Percentiles rank a stretch among this genome's conserved stretches.
These are phyloP conservation scores for Coemansia sp. DNA, from an alignment of 371 early-diverging fungal genomes.

Conservation along the genomic window DNA sequence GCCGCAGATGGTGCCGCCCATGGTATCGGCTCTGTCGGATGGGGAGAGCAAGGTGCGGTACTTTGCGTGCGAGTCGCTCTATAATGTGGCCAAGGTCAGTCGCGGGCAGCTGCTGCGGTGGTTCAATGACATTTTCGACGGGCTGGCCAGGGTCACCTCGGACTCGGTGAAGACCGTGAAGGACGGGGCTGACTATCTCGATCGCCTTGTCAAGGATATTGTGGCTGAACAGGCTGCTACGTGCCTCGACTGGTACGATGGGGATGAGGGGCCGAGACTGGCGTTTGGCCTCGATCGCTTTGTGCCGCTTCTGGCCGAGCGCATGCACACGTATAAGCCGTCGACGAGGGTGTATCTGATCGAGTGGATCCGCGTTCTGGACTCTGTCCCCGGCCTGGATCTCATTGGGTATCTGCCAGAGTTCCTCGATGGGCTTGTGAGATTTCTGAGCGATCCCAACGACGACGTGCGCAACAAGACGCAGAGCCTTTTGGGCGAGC, in stretches of 20 bases:
- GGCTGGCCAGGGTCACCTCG: slow-evolving; percentile 79
- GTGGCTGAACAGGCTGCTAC: slow-evolving; percentile 82
- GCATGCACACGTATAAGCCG: slow-evolving; percentile 83
- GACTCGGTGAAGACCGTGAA: slow-evolving; percentile 85
- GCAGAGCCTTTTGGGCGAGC: slow-evolving; percentile 49
- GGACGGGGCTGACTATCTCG: slow-evolving; percentile 85
- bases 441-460: slow-evolving; percentile 81
- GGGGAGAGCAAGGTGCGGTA: slow-evolving; percentile 88
- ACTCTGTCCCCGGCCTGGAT: slow-evolving; percentile 88
- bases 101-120: slow-evolving; percentile 76
- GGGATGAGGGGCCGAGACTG: slow-evolving; percentile 34
- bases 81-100: slow-evolving; percentile 94
- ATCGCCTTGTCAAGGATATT: slow-evolving; percentile 89
- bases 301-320: slow-evolving; percentile 84
- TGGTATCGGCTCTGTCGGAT: slow-evolving; percentile 84
- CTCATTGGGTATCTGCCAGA: slow-evolving; percentile 82
- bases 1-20: slow-evolving; percentile 82
- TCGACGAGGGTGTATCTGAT: slow-evolving; percentile 85
- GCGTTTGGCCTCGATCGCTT: slow-evolving; percentile 84
- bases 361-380: slow-evolving; percentile 86
- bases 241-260: slow-evolving; percentile 53
- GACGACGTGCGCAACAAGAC: slow-evolving; percentile 75
- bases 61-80: slow-evolving; percentile 93
- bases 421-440: slow-evolving; percentile 84
- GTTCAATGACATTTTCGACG: slow-evolving; percentile 94